These are phyloP conservation scores for Nymphaea colorata DNA, from an alignment of 164 flowering plant species.

Conservation along the genomic window DNA sequence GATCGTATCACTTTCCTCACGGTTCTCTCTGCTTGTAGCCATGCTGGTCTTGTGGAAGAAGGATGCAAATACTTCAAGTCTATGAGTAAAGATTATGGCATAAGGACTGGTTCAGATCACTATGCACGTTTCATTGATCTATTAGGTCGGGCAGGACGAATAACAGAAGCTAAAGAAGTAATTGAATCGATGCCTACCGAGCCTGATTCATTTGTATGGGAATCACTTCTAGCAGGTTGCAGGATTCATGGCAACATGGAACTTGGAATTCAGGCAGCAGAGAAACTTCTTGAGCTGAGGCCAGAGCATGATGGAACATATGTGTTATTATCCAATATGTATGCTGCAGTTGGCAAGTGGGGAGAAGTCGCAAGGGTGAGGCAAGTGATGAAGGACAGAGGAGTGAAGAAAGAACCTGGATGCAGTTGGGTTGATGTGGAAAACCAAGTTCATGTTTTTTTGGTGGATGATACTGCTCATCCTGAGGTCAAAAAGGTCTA, in stretches of 20 bases:
- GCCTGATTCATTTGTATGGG: conserved; percentile 66
- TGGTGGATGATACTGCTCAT: conserved; percentile 46
- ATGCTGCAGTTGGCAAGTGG: conserved; percentile 47
- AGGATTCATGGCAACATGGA: conserved; percentile 57
- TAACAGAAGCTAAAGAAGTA: conserved; percentile 46
- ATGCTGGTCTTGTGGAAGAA: conserved; percentile 57
- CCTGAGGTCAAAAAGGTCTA: conserved; percentile 39
- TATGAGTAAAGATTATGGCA: conserved; percentile 39
- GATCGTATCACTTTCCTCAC: conserved; percentile 67
- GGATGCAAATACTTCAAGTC: conserved; percentile 45
- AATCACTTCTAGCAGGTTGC: conserved; percentile 71
- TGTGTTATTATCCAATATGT: conserved; percentile 56
- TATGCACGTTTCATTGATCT: conserved; percentile 70
- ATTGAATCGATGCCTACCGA: conserved; percentile 47
- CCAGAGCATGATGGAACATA: conserved; percentile 73
- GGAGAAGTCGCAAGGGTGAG: conserved; percentile 52
- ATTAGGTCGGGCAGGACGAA: conserved; percentile 62
- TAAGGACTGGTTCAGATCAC: conserved; percentile 67
- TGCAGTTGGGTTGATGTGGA: conserved; percentile 87
- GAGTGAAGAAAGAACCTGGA: conserved; percentile 83
- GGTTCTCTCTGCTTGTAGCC: conserved; percentile 72
- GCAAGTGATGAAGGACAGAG: conserved; percentile 59
- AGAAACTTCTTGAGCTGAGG: conserved; percentile 40
- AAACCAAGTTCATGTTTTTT: conserved; percentile 56
- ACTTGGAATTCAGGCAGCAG: conserved; percentile 54